Evolutionary conservation across 352 stramenopile species (phyloP).

Genomic region (Phytophthora cactorum): DNA sequence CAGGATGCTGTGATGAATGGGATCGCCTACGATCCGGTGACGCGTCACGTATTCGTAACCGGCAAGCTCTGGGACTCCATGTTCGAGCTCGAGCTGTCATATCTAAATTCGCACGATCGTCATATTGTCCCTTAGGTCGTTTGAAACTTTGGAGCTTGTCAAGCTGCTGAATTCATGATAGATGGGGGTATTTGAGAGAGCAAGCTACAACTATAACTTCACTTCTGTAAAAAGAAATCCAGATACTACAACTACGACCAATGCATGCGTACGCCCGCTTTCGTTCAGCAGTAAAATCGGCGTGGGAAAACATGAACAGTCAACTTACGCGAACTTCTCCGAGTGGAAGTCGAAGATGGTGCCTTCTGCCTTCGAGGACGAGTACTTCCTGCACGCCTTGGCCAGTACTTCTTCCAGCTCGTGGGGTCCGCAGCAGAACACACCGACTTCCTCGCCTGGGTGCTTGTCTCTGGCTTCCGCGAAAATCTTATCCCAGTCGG

Average conservation of each 20-base stretch:
- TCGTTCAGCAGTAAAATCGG: slow-evolving; percentile 25
- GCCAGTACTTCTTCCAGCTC: slow-evolving; percentile 64
- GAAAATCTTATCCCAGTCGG: slow-evolving; percentile 79
- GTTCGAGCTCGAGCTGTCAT: slow-evolving; percentile 81
- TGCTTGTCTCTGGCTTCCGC: slow-evolving; percentile 43
- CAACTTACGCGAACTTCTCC: slow-evolving; percentile 71
- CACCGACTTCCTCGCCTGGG: slow-evolving; percentile 66
- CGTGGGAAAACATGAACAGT: slow-evolving; percentile 2
- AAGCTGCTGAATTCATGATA: neutral
- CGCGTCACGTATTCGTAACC: slow-evolving; percentile 72
- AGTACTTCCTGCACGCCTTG: slow-evolving; percentile 70
- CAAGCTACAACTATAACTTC: slow-evolving; percentile 16
- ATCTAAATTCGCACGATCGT: slow-evolving; percentile 33
- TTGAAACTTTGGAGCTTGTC: neutral
- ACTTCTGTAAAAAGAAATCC: slow-evolving; percentile 24
- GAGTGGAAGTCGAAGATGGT: slow-evolving; percentile 80
- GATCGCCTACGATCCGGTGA: slow-evolving; percentile 79
- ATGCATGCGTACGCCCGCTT: slow-evolving; percentile 19
- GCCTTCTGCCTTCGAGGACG: slow-evolving; percentile 47
- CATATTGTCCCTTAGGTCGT: slow-evolving; percentile 13
- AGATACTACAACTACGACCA: slow-evolving; percentile 7
- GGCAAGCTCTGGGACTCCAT: slow-evolving; percentile 89
- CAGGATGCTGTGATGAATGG: slow-evolving; percentile 90
- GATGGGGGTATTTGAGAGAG: neutral
- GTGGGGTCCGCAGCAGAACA: slow-evolving; percentile 83